Evolutionary conservation across 768 basidiomycete species (phyloP).

Genomic region (Terana coerulea): DNA sequence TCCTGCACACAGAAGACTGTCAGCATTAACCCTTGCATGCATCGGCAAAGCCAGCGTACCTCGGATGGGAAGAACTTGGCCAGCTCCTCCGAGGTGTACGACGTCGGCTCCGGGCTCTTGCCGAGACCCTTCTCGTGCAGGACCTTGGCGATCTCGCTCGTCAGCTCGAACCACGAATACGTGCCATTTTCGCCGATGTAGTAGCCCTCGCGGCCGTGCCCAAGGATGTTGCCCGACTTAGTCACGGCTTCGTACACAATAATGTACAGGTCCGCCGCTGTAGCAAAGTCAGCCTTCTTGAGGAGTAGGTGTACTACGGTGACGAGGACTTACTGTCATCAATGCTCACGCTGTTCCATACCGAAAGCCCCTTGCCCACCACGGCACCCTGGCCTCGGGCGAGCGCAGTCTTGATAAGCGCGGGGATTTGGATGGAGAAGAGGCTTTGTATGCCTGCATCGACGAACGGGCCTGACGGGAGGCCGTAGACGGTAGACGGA

Average conservation of each 20-base stretch:
- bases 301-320: background rate
- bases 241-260: constrained; percentile 35
- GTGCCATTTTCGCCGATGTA: constrained; percentile 29
- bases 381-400: constrained; percentile 46
- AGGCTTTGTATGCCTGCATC: constrained; percentile 48
- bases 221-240: constrained; percentile 15
- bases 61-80: constrained; percentile 38
- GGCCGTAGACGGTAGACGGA: constrained; percentile 56
- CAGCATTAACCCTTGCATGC: background rate
- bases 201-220: constrained; percentile 29
- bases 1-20: background rate
- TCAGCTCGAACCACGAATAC: constrained; percentile 27
- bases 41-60: constrained; percentile 27
- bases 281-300: background rate
- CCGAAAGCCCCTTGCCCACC: constrained; percentile 53
- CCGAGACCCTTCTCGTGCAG: constrained; percentile 23
- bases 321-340: constrained; percentile 39
- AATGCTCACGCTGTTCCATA: constrained; percentile 59
- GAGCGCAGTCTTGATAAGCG: constrained; percentile 39
- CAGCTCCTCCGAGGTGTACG: constrained; percentile 40
- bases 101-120: constrained; percentile 33
- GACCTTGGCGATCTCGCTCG: constrained; percentile 31
- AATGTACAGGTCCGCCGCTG: constrained; percentile 30
- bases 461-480: constrained; percentile 42
- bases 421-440: constrained; percentile 48